A percentile compares a stretch with the other conserved stretches of the same genome.
Evolutionary conservation across 176 grass and related monocot species (phyloP).

Genomic region (Secale cereale): DNA sequence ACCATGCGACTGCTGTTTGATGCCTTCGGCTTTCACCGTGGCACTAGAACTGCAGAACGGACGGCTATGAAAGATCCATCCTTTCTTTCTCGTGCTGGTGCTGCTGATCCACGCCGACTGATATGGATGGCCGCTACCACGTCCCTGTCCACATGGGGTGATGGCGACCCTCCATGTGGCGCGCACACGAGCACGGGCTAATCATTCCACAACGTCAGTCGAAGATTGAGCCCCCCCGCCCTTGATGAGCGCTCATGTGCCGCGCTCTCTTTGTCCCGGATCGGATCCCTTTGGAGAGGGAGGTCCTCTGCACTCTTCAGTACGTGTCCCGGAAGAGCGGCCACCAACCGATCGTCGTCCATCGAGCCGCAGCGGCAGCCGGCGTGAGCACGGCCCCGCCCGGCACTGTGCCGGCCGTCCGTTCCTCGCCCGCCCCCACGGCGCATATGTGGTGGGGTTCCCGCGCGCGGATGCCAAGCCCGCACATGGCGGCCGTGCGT

Average conservation of each 20-base stretch:
- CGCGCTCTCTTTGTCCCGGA: neutral
- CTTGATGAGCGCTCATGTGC: neutral
- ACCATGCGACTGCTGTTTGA: too few species aligned
- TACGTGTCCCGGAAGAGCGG: neutral
- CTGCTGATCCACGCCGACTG: neutral
- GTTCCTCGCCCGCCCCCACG: neutral
- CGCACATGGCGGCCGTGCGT: slow-evolving; percentile 14
- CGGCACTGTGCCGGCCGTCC: neutral
- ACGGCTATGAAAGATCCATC: neutral
- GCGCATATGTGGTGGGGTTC: slow-evolving; percentile 42
- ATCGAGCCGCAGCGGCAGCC: neutral
- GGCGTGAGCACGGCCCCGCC: neutral
- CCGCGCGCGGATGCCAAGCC: neutral
- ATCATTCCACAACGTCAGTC: neutral
- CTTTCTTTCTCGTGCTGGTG: neutral
- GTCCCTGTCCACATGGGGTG: slow-evolving; percentile 17
- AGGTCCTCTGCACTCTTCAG: neutral
- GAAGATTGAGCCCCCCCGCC: neutral
- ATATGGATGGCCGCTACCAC: neutral
- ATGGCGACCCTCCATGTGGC: slow-evolving; percentile 10
- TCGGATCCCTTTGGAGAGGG: neutral
- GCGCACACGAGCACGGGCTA: neutral
- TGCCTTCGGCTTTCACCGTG: too few species aligned
- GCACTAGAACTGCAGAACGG: neutral
- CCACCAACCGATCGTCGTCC: neutral